These are phyloP conservation scores for Fusarium floridanum DNA, from an alignment of 2,329 filamentous ascomycete genomes.

Conservation along the genomic window DNA sequence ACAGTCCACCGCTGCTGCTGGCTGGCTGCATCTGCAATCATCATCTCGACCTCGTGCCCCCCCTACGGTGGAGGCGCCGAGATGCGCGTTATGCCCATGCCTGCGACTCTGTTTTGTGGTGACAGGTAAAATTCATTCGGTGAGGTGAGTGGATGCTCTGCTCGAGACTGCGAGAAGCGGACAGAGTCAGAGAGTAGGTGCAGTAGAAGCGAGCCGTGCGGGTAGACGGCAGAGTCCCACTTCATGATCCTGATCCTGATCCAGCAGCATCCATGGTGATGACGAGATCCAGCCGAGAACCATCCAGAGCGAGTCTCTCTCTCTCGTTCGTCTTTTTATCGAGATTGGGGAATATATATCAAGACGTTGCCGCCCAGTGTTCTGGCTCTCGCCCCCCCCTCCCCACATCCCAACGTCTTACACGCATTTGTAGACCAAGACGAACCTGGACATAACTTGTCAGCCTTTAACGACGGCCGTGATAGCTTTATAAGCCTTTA, in stretches of 20 bases:
- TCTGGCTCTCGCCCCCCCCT: constrained; percentile 7
- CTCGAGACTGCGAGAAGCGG: constrained; percentile 16
- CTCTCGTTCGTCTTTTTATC: neutral
- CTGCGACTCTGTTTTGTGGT: constrained; percentile 27
- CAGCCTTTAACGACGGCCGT: neutral
- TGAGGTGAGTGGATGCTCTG: constrained; percentile 18
- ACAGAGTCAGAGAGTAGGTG: neutral
- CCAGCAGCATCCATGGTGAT: constrained; percentile 19
- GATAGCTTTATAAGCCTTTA: constrained; percentile 17
- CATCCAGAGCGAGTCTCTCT: neutral
- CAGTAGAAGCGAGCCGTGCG: constrained; percentile 7
- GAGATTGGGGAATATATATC: constrained; percentile 5
- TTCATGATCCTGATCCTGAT: constrained; percentile 10
- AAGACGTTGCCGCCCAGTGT: neutral
- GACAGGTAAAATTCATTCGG: neutral
- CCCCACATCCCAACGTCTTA: constrained; percentile 23
- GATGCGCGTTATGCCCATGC: constrained; percentile 6
- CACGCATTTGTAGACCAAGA: constrained; percentile 19
- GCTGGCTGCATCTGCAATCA: constrained; percentile 4
- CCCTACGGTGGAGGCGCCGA: constrained; percentile 3
- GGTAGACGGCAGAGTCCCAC: constrained; percentile 15
- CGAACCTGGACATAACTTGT: constrained; percentile 15
- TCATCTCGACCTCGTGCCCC: neutral
- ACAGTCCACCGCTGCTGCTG: neutral
- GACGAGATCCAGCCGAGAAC: constrained; percentile 16